These are phyloP conservation scores for Periconia digitata DNA, from an alignment of 2,329 filamentous ascomycete species.

Conservation along the genomic window DNA sequence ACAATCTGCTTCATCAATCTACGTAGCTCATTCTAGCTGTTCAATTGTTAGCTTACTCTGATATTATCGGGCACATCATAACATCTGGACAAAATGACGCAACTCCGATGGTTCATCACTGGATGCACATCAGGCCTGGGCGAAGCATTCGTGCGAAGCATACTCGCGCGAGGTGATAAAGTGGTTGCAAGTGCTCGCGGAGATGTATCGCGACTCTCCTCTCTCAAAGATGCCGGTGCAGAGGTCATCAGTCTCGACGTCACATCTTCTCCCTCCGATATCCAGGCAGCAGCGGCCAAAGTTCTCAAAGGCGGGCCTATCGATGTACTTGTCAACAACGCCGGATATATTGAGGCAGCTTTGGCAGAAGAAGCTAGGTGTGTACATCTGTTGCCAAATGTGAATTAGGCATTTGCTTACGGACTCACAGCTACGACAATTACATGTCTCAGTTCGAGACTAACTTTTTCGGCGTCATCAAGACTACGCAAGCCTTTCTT, in stretches of 20 bases:
- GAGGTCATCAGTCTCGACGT: slow-evolving; percentile 52
- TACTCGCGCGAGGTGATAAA: slow-evolving; percentile 51
- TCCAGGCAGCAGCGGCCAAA: slow-evolving; percentile 42
- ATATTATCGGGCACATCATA: no score
- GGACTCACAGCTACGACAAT: slow-evolving; percentile 2
- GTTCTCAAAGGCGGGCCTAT: slow-evolving; percentile 23
- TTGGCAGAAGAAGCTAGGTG: slow-evolving; percentile 19
- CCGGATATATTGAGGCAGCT: slow-evolving; percentile 19
- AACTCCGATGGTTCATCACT: slow-evolving; percentile 53
- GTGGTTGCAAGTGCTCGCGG: slow-evolving; percentile 55
- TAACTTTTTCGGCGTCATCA: slow-evolving; percentile 46
- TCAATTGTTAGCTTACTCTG: no score
- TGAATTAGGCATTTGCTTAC: no score
- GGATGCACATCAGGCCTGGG: slow-evolving; percentile 58
- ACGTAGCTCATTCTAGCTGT: no score
- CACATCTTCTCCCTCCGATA: slow-evolving; percentile 41
- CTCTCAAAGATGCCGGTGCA: slow-evolving; percentile 50
- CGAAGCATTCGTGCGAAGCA: slow-evolving; percentile 46
- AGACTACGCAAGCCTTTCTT: slow-evolving; percentile 35
- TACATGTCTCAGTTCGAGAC: slow-evolving; percentile 35
- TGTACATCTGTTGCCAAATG: no score
- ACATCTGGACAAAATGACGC: slow-evolving; percentile 18
- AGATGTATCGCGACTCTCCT: slow-evolving; percentile 38
- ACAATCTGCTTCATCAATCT: no score
- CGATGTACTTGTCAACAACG: slow-evolving; percentile 30